Base-by-base conservation (phyloP, 1,139 yeast species). In the Candida pseudoviswanathii region DNA sequence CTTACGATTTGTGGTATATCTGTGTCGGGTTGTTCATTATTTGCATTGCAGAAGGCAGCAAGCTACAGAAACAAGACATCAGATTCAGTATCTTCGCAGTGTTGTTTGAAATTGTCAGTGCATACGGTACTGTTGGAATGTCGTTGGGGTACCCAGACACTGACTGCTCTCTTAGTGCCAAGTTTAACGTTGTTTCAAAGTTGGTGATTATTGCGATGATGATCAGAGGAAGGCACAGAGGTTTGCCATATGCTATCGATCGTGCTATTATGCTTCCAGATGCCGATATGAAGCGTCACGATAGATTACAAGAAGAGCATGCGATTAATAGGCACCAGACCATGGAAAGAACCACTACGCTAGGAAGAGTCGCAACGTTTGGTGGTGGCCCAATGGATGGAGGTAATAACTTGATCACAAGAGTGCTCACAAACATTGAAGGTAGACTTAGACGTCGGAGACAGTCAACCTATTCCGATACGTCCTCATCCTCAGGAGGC, bases 211-310 rank as follows among this genome's bases (percentile, higher is more conserved):
- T 90, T 54, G 95, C 92, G 4, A 82, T 91, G 85, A 84, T 94
- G 86, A 80, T 94, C 46, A 82, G 99, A 71, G 98, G 99, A 8
- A 80, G 97, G 51, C 98, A 92, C 63, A 89, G 99, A 78, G 99
- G 99, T 38, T 75, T 94, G 52, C 99, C 99, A 0, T 91, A 94
- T 63, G 76, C 94, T 0, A 78, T 95, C 51, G 99, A 94, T 67
- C 84, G 99, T 63, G 99, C 99, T 38, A 88, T 94, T 56, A 85
- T 94, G 78, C 68, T 94, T 49, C 96, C 96, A 2, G 81, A 86
- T 52, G 87, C 85, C 9, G 80, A 82, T 53, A 77, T 91, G 77
- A 78, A 77, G 33, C 72, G 77, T 54, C 79, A 89, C 58, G 99
- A 92, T 66, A 73, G 72, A 48, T 74, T 81, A 9, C 91, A 86